Percentiles rank a stretch among this genome's conserved stretches.
phyloP scores from a whole-genome alignment of 2,329 filamentous ascomycete species.

The Ceratocystis huliohia region DNA sequence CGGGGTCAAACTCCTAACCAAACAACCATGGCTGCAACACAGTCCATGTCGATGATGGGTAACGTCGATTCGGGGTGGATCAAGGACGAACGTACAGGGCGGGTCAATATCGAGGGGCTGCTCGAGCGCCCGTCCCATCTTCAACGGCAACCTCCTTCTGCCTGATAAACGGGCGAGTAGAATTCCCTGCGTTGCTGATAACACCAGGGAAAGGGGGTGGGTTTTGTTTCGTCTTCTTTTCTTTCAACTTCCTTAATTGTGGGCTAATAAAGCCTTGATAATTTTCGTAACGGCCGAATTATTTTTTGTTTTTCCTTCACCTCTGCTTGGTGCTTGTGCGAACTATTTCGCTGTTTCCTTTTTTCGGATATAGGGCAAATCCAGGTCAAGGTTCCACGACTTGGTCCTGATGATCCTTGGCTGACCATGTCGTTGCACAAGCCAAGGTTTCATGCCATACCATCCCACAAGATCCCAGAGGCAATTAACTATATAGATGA shows the following conservation, averaged over 20 bases:
- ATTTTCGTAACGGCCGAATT: conserved; percentile 2
- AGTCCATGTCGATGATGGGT: conserved; percentile 16
- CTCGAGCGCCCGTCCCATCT: conserved; percentile 42
- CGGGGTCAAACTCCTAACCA: conserved; percentile 26
- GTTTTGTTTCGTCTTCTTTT: conserved; percentile 4
- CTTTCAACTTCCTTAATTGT: neutral
- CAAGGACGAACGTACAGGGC: conserved; percentile 38
- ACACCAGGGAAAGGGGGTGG: neutral
- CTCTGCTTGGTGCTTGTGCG: neutral
- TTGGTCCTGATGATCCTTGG: neutral
- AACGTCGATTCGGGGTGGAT: conserved; percentile 26
- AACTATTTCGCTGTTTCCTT: neutral
- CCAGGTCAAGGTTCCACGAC: neutral
- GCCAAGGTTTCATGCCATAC: neutral
- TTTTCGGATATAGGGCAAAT: neutral
- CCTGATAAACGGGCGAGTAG: neutral
- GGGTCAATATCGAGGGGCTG: conserved; percentile 49
- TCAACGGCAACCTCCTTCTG: conserved; percentile 23
- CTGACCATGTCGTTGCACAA: conserved; percentile 1
- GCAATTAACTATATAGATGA: neutral
- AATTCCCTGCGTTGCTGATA: neutral
- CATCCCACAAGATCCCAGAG: neutral
- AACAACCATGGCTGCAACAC: conserved; percentile 1
- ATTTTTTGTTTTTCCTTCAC: neutral
- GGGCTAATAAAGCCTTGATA: conserved; percentile 1